Percentiles rank a stretch among this genome's conserved stretches.
Conservation (phyloP, 768 basidiomycete genomes). For the Jaapia argillacea region DNA sequence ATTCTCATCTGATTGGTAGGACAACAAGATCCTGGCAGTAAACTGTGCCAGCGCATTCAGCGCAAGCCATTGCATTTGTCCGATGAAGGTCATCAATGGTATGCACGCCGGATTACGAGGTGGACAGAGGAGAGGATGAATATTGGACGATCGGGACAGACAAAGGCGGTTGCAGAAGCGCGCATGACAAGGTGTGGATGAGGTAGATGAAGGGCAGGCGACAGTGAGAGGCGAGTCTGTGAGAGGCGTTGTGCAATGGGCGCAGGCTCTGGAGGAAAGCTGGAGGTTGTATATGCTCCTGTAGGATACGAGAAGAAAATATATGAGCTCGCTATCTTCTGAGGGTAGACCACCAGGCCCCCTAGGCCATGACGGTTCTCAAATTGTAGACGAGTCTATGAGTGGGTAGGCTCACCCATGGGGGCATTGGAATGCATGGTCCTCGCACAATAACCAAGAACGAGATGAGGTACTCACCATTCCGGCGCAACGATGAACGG, state of each 20-base stretch:
- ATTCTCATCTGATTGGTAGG: slow-evolving; percentile 34
- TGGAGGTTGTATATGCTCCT: slow-evolving; percentile 79
- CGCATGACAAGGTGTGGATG: slow-evolving; percentile 38
- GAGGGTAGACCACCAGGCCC: too few species aligned
- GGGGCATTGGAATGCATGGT: too few species aligned
- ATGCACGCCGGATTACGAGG: slow-evolving; percentile 61
- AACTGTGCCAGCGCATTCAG: slow-evolving; percentile 64
- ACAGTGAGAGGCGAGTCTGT: slow-evolving; percentile 32
- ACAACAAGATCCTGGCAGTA: slow-evolving; percentile 52
- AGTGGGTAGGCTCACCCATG: too few species aligned
- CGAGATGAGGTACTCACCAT: slow-evolving; percentile 37
- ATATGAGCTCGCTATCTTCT: background rate
- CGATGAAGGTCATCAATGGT: slow-evolving; percentile 50
- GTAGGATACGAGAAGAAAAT: slow-evolving; percentile 4
- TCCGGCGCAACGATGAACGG: slow-evolving; percentile 77
- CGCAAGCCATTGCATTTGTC: slow-evolving; percentile 60
- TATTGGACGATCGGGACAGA: slow-evolving; percentile 47
- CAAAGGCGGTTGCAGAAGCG: slow-evolving; percentile 81
- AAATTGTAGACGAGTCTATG: too few species aligned
- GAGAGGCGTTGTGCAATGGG: slow-evolving; percentile 63
- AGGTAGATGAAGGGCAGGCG: slow-evolving; percentile 39
- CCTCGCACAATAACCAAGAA: background rate
- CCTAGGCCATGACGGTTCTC: too few species aligned
- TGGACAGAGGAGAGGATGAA: slow-evolving; percentile 67
- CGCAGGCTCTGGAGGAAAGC: slow-evolving; percentile 48